Evolutionary conservation across 805 yeast genomes (phyloP).

Genomic region (Blastobotrys muscicola): DNA sequence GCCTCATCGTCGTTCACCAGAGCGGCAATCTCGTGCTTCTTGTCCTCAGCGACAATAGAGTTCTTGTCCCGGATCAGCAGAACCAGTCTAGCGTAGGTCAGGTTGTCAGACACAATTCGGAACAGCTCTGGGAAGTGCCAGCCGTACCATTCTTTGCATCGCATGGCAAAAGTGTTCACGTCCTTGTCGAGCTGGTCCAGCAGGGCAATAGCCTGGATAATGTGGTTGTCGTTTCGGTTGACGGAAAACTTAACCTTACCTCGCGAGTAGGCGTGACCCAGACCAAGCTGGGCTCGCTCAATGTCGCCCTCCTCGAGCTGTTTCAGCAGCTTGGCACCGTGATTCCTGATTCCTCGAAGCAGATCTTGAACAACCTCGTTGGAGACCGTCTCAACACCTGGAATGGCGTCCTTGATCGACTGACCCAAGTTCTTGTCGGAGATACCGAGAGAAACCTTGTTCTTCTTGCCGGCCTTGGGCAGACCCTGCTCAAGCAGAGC

Average conservation of each 20-base stretch:
- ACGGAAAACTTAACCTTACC: slow-evolving; percentile 98
- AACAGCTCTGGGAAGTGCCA: slow-evolving; percentile 99
- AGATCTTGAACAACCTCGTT: slow-evolving; percentile 91
- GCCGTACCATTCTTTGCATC: slow-evolving; percentile 97
- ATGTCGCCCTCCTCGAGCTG: slow-evolving; percentile 90
- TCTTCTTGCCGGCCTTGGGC: slow-evolving; percentile 64
- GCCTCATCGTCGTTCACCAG: slow-evolving; percentile 87
- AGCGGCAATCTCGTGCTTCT: slow-evolving; percentile 82
- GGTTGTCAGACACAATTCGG: slow-evolving; percentile 83
- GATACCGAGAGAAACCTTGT: slow-evolving; percentile 73
- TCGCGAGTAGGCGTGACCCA: slow-evolving; percentile 98
- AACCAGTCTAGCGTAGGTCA: slow-evolving; percentile 73
- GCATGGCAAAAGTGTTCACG: slow-evolving; percentile 93
- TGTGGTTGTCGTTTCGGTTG: slow-evolving; percentile 97
- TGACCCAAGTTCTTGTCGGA: slow-evolving; percentile 95
- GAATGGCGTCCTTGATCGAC: slow-evolving; percentile 84
- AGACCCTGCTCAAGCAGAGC: slow-evolving; percentile 82
- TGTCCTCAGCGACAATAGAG: slow-evolving; percentile 48
- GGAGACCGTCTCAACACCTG: slow-evolving; percentile 80
- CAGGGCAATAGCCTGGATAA: slow-evolving; percentile 96
- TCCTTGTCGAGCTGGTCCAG: slow-evolving; percentile 97
- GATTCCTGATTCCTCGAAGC: slow-evolving; percentile 88
- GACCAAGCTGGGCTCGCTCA: slow-evolving; percentile 97
- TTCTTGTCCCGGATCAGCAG: slow-evolving; percentile 81
- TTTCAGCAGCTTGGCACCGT: slow-evolving; percentile 80